phyloP scores from a whole-genome alignment of 2,329 filamentous ascomycete genomes.

The Aureobasidium sp. region DNA sequence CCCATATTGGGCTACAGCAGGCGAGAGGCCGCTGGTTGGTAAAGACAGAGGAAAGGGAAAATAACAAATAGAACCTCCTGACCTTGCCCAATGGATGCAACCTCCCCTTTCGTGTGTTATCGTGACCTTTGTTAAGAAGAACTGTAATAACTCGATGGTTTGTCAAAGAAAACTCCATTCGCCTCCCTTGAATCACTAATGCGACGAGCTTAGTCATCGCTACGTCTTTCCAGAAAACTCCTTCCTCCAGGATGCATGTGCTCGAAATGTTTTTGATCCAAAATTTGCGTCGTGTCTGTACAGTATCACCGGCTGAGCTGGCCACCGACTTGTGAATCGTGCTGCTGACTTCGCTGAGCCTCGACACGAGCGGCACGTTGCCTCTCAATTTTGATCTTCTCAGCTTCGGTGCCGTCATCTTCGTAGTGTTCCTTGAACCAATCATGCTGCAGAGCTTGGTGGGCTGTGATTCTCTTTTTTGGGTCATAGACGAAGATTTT shows the following conservation, averaged over 20 bases:
- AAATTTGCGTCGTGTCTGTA: conserved; percentile 4
- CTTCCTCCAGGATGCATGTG: not conserved
- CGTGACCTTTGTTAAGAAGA: not conserved
- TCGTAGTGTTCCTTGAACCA: conserved; percentile 60
- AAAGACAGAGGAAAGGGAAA: not conserved
- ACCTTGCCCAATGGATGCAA: not conserved
- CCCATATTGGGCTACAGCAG: not conserved
- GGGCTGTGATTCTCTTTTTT: conserved; percentile 57
- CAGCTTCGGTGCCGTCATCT: conserved; percentile 50
- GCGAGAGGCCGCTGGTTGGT: not conserved
- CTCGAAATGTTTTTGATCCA: not conserved
- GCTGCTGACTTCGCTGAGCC: conserved; percentile 8
- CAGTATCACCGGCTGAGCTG: not conserved
- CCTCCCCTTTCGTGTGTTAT: conserved; percentile 12
- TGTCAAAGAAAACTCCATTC: conserved; percentile 1
- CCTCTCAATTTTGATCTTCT: conserved; percentile 19
- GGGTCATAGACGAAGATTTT: conserved; percentile 62
- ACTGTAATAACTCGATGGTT: not conserved
- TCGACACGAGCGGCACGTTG: conserved; percentile 16
- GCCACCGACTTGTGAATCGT: not conserved
- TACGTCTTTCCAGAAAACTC: not conserved
- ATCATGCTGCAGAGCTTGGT: conserved; percentile 57
- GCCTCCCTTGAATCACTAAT: not conserved
- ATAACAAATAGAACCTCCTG: not conserved
- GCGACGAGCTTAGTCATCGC: not conserved